Evolutionary conservation across 2,329 filamentous ascomycete genomes (phyloP).

Genomic region (Diplodia corticola): DNA sequence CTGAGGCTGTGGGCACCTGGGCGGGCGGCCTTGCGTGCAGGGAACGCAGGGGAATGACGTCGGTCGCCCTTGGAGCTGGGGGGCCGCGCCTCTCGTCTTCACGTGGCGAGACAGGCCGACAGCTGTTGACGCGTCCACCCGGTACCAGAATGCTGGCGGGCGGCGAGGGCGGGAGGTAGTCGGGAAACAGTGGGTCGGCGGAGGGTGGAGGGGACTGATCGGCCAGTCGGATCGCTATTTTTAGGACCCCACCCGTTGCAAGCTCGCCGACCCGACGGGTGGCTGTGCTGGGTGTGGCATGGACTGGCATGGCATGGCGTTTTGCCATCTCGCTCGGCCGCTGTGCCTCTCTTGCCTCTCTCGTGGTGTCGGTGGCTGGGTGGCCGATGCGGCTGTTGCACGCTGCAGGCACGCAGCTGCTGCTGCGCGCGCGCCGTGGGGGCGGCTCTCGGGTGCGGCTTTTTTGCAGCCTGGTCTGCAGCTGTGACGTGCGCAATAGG

Average conservation of each 20-base stretch:
- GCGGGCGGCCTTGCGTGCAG: neutral
- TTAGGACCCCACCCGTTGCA: conserved; percentile 4
- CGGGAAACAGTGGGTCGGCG: neutral
- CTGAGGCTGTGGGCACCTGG: conserved; percentile 15
- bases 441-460: neutral
- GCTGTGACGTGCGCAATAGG: conserved; percentile 2
- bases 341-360: too few species aligned
- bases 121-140: conserved; percentile 1
- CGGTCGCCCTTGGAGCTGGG: neutral
- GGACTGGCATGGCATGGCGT: too few species aligned
- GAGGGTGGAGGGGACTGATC: neutral
- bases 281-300: conserved; percentile 14
- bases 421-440: neutral
- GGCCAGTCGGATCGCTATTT: conserved; percentile 2
- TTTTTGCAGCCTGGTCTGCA: conserved; percentile 7
- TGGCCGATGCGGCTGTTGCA: neutral
- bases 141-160: too few species aligned
- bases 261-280: neutral
- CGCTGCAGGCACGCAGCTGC: neutral
- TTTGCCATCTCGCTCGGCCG: too few species aligned
- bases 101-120: conserved; percentile 9
- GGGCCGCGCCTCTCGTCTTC: neutral
- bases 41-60: conserved; percentile 9
- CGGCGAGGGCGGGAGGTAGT: neutral
- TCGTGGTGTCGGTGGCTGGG: neutral